Evolutionary conservation across 2,329 filamentous ascomycete species (phyloP).

Genomic region (Fusarium tanahbumbuense): DNA sequence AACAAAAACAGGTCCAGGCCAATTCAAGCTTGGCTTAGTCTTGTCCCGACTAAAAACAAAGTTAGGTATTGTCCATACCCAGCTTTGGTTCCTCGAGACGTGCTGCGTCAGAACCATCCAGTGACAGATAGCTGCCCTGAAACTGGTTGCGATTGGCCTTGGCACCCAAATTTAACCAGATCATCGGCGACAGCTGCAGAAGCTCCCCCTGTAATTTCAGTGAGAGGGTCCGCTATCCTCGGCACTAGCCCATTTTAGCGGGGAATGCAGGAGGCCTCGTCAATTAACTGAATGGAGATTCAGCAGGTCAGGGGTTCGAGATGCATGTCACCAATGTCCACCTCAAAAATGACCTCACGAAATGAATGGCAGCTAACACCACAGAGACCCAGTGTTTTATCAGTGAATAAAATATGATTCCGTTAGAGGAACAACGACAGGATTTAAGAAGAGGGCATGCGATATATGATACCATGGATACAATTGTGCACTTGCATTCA

Average conservation of each 20-base stretch:
- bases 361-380: conserved; percentile 7
- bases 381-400: not conserved
- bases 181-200: conserved; percentile 37
- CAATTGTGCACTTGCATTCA: not conserved
- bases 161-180: conserved; percentile 38
- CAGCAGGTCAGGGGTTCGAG: conserved; percentile 37
- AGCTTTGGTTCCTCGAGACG: conserved; percentile 13
- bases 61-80: not conserved
- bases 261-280: conserved; percentile 38
- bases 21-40: conserved; percentile 30
- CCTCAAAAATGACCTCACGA: conserved; percentile 29
- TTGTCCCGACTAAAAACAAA: conserved; percentile 26
- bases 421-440: too few species aligned
- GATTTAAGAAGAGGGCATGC: not conserved
- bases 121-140: conserved; percentile 36
- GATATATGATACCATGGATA: not conserved
- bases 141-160: conserved; percentile 41
- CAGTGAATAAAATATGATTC: not conserved
- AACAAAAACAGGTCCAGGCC: conserved; percentile 15
- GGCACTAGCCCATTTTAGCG: conserved; percentile 22
- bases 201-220: conserved; percentile 27
- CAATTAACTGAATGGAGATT: conserved; percentile 23
- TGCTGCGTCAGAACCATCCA: conserved; percentile 23
- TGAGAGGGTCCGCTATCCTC: conserved; percentile 21
- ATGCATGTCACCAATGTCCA: conserved; percentile 24